Evolutionary conservation across 2,329 filamentous ascomycete genomes (phyloP).

Genomic region (Xenosphaeropsis pyriputrescens): DNA sequence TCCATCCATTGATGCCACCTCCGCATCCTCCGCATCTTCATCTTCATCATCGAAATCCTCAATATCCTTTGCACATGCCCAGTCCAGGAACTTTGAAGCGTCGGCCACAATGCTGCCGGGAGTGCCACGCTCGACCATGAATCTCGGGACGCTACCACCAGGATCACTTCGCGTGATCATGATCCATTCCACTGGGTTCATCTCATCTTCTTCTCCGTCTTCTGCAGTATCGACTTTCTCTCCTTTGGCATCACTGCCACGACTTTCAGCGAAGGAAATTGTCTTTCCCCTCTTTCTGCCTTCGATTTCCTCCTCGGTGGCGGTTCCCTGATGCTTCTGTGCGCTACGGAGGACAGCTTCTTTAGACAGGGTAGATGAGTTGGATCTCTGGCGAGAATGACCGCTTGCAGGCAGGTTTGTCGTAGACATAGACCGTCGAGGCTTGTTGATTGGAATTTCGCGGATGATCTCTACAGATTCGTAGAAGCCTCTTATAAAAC

Average conservation of each 20-base stretch:
- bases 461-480: conserved; percentile 86
- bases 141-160: conserved; percentile 57
- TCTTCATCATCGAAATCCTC: conserved; percentile 13
- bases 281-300: conserved; percentile 22
- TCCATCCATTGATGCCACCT: conserved; percentile 4
- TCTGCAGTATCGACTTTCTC: conserved; percentile 19
- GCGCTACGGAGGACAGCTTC: conserved; percentile 29
- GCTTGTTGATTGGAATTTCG: conserved; percentile 50
- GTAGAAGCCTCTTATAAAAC: conserved; percentile 73
- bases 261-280: conserved; percentile 23
- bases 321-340: conserved; percentile 10
- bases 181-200: conserved; percentile 58
- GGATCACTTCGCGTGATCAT: conserved; percentile 62
- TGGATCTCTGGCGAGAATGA: conserved; percentile 16
- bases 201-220: conserved; percentile 27
- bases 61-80: conserved; percentile 35
- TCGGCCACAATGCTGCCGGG: conserved; percentile 50
- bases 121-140: conserved; percentile 58
- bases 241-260: conserved; percentile 20
- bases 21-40: conserved; percentile 7
- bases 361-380: conserved; percentile 18
- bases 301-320: conserved; percentile 6
- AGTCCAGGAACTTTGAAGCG: conserved; percentile 53
- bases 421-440: conserved; percentile 28
- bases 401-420: conserved; percentile 24